A percentile compares a stretch with the other conserved stretches of the same genome.
phyloP scores from a whole-genome alignment of 495 filamentous ascomycete genomes.

The Penicillium soppii region DNA sequence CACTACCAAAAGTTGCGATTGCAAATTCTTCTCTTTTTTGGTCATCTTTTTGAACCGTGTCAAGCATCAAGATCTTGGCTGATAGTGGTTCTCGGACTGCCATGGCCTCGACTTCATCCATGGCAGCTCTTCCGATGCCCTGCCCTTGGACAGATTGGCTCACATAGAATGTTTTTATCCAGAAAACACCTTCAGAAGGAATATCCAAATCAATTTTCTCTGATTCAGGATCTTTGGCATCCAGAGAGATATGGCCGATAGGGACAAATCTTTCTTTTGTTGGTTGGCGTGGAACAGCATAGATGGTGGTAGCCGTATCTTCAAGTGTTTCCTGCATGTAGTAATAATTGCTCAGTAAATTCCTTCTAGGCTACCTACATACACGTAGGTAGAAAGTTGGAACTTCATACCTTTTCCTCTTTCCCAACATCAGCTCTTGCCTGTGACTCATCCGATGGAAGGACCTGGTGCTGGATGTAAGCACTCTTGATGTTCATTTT shows the following conservation, averaged over 20 bases:
- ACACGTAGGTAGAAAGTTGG: too few relatives aligned
- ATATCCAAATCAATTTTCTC: slow-evolving; percentile 16
- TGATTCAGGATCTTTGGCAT: slow-evolving; percentile 16
- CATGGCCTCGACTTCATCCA: slow-evolving; percentile 28
- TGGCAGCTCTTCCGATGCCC: slow-evolving; percentile 29
- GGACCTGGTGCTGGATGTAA: neutral
- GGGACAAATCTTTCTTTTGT: slow-evolving; percentile 17
- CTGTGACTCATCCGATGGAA: slow-evolving; percentile 10
- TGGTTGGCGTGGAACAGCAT: slow-evolving; percentile 15
- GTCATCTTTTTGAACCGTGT: slow-evolving; percentile 18
- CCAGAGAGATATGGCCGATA: slow-evolving; percentile 32
- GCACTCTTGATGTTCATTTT: neutral
- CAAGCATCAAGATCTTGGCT: slow-evolving; percentile 21
- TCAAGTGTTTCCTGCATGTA: slow-evolving; percentile 10
- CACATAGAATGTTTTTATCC: slow-evolving; percentile 31
- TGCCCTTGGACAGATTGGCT: slow-evolving; percentile 15
- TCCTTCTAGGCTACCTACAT: too few relatives aligned
- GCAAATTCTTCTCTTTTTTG: slow-evolving; percentile 22
- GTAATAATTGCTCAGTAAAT: neutral
- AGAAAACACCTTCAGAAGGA: slow-evolving; percentile 19
- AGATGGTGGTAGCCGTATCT: slow-evolving; percentile 23
- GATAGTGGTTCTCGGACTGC: slow-evolving; percentile 22
- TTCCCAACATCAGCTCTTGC: neutral
- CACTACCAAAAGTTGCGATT: slow-evolving; percentile 4
- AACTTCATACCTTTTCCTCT: neutral